These are phyloP conservation scores for Hypericum perforatum DNA, from an alignment of 345 rosid genomes.

Conservation along the genomic window DNA sequence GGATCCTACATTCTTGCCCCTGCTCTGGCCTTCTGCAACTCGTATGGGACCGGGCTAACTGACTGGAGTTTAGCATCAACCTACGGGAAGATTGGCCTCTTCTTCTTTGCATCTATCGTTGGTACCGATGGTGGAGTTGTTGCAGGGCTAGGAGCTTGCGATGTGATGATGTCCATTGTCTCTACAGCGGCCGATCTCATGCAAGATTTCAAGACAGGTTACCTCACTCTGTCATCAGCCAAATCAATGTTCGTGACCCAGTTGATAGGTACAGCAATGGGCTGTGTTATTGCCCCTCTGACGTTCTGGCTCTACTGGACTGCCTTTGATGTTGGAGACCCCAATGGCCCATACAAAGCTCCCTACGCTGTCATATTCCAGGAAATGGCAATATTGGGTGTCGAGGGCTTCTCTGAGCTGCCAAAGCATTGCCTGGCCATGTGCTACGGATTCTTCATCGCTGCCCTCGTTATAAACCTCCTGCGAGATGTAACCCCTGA, in stretches of 20 bases:
- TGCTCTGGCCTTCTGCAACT: neutral
- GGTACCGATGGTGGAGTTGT: neutral
- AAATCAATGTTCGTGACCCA: constrained; percentile 2
- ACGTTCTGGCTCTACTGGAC: neutral
- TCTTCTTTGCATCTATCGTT: neutral
- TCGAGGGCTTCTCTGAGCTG: neutral
- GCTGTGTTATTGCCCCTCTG: neutral
- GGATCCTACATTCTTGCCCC: neutral
- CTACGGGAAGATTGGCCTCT: neutral
- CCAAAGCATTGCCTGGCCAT: neutral
- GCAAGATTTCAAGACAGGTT: constrained; percentile 1
- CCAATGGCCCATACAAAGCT: neutral
- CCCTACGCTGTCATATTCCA: neutral
- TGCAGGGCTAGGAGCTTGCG: neutral
- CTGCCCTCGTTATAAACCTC: neutral
- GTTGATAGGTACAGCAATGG: neutral
- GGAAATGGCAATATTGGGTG: constrained; percentile 1
- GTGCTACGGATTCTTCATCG: neutral
- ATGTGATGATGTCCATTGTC: neutral
- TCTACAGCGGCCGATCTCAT: neutral
- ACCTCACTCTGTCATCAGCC: constrained; percentile 1
- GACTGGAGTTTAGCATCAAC: neutral
- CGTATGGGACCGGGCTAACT: constrained; percentile 1
- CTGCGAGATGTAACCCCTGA: neutral
- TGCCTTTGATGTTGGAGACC: neutral